Evolutionary conservation across 2,329 filamentous ascomycete species (phyloP).

Genomic region (Botrytis elliptica): DNA sequence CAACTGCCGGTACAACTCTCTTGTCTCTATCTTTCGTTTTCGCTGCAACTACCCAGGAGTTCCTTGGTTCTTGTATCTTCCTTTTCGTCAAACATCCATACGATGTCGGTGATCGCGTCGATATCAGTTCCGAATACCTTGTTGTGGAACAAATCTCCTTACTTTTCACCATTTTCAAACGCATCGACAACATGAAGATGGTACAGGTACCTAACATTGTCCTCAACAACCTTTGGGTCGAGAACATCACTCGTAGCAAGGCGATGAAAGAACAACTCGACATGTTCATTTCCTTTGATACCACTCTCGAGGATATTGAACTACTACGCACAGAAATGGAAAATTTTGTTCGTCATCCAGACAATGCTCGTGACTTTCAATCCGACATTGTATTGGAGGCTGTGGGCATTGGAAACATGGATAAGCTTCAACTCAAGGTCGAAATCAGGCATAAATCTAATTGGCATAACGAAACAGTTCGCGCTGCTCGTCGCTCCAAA

Average conservation of each 20-base stretch:
- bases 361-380: constrained; percentile 90
- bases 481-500: constrained; percentile 80
- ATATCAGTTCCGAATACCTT: constrained; percentile 68
- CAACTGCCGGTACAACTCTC: constrained; percentile 86
- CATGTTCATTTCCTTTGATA: constrained; percentile 81
- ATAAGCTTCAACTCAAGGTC: constrained; percentile 80
- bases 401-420: constrained; percentile 75
- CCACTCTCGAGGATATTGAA: constrained; percentile 85
- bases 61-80: constrained; percentile 98
- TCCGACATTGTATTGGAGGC: constrained; percentile 78
- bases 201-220: constrained; percentile 82
- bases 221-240: constrained; percentile 89
- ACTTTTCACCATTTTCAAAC: constrained; percentile 87
- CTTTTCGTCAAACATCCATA: constrained; percentile 98
- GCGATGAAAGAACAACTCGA: constrained; percentile 83
- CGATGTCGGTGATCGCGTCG: constrained; percentile 92
- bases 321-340: constrained; percentile 81
- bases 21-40: constrained; percentile 98
- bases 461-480: constrained; percentile 83
- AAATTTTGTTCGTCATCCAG: constrained; percentile 75
- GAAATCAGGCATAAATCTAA: constrained; percentile 91
- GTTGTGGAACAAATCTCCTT: constrained; percentile 93
- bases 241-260: constrained; percentile 88
- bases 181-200: constrained; percentile 77
- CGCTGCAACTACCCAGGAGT: constrained; percentile 85